Conservation (phyloP, 140 eudicot species). For the Flaveria floridana region DNA sequence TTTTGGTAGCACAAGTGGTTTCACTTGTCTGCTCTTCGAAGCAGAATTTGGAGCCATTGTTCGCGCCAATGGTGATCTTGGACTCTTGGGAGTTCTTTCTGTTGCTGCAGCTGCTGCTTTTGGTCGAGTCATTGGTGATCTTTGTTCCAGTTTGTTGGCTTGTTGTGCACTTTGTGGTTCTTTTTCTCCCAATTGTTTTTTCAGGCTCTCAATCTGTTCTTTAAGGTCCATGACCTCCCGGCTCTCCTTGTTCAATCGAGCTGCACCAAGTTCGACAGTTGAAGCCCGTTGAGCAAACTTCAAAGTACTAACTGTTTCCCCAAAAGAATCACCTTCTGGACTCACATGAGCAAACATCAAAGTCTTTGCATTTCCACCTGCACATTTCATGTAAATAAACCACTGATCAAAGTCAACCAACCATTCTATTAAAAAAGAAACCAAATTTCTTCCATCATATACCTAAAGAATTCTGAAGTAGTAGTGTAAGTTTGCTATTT, state of each 20-base stretch:
- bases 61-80: neutral
- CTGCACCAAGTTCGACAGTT: conserved; percentile 84
- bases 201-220: conserved; percentile 74
- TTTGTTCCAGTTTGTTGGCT: conserved; percentile 39
- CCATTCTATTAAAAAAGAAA: neutral
- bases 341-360: conserved; percentile 89
- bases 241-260: conserved; percentile 70
- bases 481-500: conserved; percentile 83
- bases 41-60: conserved; percentile 31
- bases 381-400: conserved; percentile 12
- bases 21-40: conserved; percentile 23
- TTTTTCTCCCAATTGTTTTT: conserved; percentile 50
- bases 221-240: conserved; percentile 70
- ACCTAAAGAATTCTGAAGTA: conserved; percentile 89
- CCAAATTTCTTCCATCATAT: neutral
- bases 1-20: conserved; percentile 52
- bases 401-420: neutral
- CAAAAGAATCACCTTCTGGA: conserved; percentile 78
- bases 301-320: conserved; percentile 72
- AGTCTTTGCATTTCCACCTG: conserved; percentile 86
- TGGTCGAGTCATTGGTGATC: conserved; percentile 47
- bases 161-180: conserved; percentile 41
- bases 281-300: conserved; percentile 91
- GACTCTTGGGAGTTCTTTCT: conserved; percentile 29
- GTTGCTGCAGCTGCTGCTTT: neutral